These are phyloP conservation scores for Puya raimondii DNA, from an alignment of 176 grass and related monocot species.

Conservation along the genomic window DNA sequence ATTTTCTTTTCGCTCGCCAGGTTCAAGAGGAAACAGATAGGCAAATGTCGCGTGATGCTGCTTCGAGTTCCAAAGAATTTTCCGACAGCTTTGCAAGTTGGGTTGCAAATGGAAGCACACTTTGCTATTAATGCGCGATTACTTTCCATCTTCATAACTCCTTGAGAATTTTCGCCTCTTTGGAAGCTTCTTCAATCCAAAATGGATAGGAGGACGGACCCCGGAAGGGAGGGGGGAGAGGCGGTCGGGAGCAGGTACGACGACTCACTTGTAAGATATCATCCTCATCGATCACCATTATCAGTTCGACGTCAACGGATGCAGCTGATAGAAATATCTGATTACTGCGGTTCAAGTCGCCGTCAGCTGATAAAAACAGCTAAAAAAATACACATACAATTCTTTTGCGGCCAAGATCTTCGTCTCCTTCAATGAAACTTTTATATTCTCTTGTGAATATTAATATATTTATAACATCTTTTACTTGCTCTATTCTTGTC, in stretches of 20 bases:
- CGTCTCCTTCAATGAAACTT: constrained; percentile 6
- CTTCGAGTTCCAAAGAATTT: constrained; percentile 33
- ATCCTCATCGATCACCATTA: not conserved
- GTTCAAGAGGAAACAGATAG: constrained; percentile 39
- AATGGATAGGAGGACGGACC: not conserved
- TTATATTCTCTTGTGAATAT: constrained; percentile 26
- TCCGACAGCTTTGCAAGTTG: constrained; percentile 64
- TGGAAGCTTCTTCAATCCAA: not conserved
- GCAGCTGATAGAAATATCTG: constrained; percentile 7
- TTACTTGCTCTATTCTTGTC: not conserved
- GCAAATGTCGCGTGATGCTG: constrained; percentile 19
- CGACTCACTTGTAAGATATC: not conserved
- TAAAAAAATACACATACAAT: constrained; percentile 35
- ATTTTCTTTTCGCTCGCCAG: constrained; percentile 19
- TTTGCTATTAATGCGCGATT: constrained; percentile 51
- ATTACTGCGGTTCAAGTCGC: constrained; percentile 41
- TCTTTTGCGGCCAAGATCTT: constrained; percentile 30
- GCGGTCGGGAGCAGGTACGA: not conserved
- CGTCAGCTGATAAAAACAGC: constrained; percentile 40
- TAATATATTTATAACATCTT: constrained; percentile 8
- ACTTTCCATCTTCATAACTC: not conserved
- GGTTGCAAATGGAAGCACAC: constrained; percentile 54
- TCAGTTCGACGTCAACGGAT: not conserved
- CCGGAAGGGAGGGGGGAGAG: not conserved
- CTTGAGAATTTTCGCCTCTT: no score